Percentiles rank a stretch among this genome's conserved stretches.
These are phyloP conservation scores for Poa pratensis DNA, from an alignment of 176 grass and related monocot genomes.

Conservation along the genomic window DNA sequence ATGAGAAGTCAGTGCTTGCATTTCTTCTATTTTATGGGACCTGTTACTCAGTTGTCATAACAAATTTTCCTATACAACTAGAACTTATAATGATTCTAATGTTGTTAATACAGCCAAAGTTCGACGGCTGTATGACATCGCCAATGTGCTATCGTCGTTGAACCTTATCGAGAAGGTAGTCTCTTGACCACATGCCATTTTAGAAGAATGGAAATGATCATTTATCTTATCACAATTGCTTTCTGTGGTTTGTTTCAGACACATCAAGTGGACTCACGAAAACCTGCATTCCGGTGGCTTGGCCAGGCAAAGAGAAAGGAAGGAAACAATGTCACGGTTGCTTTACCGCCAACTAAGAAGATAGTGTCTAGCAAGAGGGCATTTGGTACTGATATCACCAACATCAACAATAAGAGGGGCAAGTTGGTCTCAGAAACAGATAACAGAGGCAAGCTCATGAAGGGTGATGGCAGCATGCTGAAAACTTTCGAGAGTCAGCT, in stretches of 20 bases:
- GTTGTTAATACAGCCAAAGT: conserved; percentile 70
- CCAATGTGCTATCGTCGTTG: conserved; percentile 87
- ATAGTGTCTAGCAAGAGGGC: conserved; percentile 59
- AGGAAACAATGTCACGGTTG: conserved; percentile 31
- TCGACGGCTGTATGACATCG: conserved; percentile 86
- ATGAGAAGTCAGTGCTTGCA: conserved; percentile 73
- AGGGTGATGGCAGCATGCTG: conserved; percentile 43
- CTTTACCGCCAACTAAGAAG: conserved; percentile 35
- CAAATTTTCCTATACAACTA: conserved; percentile 5
- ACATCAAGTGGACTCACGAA: conserved; percentile 73
- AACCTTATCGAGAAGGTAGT: conserved; percentile 92
- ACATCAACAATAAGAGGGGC: conserved; percentile 61
- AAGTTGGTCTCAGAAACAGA: conserved; percentile 40
- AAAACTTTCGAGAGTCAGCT: conserved; percentile 54
- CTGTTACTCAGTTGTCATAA: neutral
- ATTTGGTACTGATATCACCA: conserved; percentile 90
- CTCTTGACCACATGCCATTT: neutral
- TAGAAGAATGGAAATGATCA: neutral
- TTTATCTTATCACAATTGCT: conserved; percentile 12
- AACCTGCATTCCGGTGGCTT: conserved; percentile 92
- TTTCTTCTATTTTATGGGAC: conserved; percentile 34
- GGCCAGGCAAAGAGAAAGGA: conserved; percentile 57
- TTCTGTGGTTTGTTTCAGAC: conserved; percentile 57
- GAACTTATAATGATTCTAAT: conserved; percentile 27
- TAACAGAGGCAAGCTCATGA: conserved; percentile 46